phyloP scores from a whole-genome alignment of 73 alveolate species.

The Tetrahymena borealis region DNA sequence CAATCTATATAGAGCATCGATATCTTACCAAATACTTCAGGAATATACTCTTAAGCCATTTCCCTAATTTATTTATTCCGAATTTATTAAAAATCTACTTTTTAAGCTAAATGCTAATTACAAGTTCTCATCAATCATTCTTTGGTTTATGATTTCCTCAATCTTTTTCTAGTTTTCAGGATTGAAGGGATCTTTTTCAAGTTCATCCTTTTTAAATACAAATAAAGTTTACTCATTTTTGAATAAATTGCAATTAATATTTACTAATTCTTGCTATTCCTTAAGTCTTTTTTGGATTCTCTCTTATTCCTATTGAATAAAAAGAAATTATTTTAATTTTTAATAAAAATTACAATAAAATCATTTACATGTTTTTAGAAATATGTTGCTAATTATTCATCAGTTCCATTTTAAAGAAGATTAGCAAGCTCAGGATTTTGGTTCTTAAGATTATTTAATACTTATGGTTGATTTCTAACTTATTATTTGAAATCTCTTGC shows the following conservation, averaged over 20 bases:
- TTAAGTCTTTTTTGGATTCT: neutral
- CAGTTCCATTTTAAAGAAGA: neutral
- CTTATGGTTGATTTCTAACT: neutral
- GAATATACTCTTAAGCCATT: slow-evolving; percentile 71
- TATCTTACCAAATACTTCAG: slow-evolving; percentile 81
- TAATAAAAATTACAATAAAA: neutral
- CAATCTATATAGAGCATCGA: slow-evolving; percentile 81
- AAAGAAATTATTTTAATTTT: neutral
- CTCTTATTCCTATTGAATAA: neutral
- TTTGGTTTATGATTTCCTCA: slow-evolving; percentile 64
- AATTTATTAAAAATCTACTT: neutral
- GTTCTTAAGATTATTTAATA: neutral
- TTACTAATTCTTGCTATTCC: neutral
- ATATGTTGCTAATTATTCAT: neutral
- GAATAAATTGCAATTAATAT: neutral
- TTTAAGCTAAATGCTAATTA: neutral
- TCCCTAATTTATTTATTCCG: neutral
- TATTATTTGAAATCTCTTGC: neutral
- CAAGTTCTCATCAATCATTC: slow-evolving; percentile 73
- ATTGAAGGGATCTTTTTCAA: slow-evolving; percentile 60
- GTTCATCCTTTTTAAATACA: neutral
- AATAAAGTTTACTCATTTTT: neutral
- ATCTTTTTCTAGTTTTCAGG: slow-evolving; percentile 76
- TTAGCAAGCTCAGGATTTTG: neutral
- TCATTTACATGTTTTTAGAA: neutral